Base-by-base conservation (phyloP, 2,329 filamentous ascomycete genomes). In the Ophiostoma triangulosporum region DNA sequence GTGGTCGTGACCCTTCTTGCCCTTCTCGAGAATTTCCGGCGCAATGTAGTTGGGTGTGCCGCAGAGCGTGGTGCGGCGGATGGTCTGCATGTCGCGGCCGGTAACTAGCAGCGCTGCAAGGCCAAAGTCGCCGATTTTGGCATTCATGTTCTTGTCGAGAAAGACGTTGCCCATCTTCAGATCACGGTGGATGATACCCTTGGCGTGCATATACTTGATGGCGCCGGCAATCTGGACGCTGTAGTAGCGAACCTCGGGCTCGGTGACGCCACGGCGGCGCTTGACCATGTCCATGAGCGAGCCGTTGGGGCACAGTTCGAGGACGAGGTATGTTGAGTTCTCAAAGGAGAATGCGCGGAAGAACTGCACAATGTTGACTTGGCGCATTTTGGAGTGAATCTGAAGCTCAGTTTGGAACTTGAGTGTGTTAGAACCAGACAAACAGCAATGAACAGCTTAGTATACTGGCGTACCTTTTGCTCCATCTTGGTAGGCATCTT, bases 91-190 rank as follows among this genome's bases (percentile, higher is more conserved):
- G 64, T 98, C 93, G 66, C 85, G 89, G 64, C 91, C 88, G 9
- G 90, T 94, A 45, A 97, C 83, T 54, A 97, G 75, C 61, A 98
- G 74, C 27, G 94, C 93, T 29, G 93, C 93, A 53, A 98, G 75
- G 3, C 93, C 93, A 70, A 98, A 98, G 67, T 98, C 93, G 45
- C 93, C 93, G 62, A 98, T 88, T 67, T 98, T 98, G 62, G 95
- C 84, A 64, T 98, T 95, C 91, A 98, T 96, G 60, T 89, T 76
- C 52, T 81, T 80, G 66, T 98, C 93, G 51, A 98, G 75, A 63
- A 98, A 98, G 60, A 98, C 84, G 66, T 98, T 98, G 49, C 93
- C 94, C 75, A 96, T 97, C 70, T 98, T 98, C 61, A 98, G 70
- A 68, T 98, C 93, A 50, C 93, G 82, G 68, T 98, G 93, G 50